Conservation (phyloP, 1,284 basidiomycete species). For the Peniophora sp. region DNA sequence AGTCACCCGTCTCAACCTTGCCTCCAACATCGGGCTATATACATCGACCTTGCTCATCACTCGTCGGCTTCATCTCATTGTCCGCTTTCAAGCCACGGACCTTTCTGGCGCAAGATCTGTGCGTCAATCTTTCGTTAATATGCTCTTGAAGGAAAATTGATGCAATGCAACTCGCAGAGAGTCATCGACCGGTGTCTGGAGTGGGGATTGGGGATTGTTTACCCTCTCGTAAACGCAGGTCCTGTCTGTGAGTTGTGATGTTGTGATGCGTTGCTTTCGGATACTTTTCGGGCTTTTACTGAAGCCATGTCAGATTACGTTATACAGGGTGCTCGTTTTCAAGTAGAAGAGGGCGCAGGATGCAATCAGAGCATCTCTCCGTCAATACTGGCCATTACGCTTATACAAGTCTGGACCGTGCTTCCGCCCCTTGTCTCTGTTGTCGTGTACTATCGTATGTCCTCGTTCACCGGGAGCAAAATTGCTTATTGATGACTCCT, state of each 20-base stretch:
- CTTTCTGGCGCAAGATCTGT: neutral
- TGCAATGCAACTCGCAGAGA: no score
- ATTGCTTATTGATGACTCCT: neutral
- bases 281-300: neutral
- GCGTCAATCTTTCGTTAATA: neutral
- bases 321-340: neutral
- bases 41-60: neutral
- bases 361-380: neutral
- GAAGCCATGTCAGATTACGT: neutral
- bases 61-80: neutral
- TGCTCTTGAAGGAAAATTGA: neutral
- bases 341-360: neutral
- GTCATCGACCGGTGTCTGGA: neutral
- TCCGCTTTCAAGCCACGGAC: neutral
- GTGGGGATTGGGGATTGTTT: neutral
- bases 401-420: neutral
- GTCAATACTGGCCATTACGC: neutral
- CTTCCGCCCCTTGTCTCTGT: neutral
- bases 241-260: neutral
- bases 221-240: neutral
- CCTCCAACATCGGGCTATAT: neutral
- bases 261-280: neutral
- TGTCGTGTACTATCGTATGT: neutral
- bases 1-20: neutral
- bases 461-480: neutral